Evolutionary conservation across 2,329 filamentous ascomycete species (phyloP).

Genomic region (Plectosphaerella cucumerina): DNA sequence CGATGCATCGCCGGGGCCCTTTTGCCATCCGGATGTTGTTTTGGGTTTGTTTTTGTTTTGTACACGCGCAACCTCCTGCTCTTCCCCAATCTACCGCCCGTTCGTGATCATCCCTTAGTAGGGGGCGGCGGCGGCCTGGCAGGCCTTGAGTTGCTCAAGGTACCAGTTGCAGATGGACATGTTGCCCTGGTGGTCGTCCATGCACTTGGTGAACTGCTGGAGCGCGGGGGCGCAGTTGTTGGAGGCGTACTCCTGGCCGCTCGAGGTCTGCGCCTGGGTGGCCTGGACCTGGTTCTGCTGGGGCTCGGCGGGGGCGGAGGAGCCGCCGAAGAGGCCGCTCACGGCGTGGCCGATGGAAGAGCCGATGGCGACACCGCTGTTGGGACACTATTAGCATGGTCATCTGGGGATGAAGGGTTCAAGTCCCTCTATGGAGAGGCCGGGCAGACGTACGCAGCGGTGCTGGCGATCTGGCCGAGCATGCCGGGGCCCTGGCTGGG

Average conservation of each 20-base stretch:
- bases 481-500: conserved; percentile 72
- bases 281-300: conserved; percentile 46
- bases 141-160: conserved; percentile 91
- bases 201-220: conserved; percentile 86
- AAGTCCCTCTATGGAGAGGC: neutral
- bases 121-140: conserved; percentile 70
- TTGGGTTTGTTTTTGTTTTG: neutral
- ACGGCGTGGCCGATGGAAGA: conserved; percentile 94
- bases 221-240: conserved; percentile 76
- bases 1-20: neutral
- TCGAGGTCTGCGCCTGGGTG: conserved; percentile 28
- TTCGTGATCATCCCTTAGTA: conserved; percentile 62
- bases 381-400: conserved; percentile 3
- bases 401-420: neutral
- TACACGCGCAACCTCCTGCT: neutral
- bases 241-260: conserved; percentile 47
- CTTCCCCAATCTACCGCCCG: neutral
- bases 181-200: conserved; percentile 92
- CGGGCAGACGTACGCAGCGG: conserved; percentile 75
- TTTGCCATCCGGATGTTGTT: neutral
- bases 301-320: conserved; percentile 52
- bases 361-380: conserved; percentile 91
- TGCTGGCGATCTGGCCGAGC: conserved; percentile 95
- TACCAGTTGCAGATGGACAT: conserved; percentile 98
- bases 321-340: conserved; percentile 82